Conservation (phyloP, 1,284 basidiomycete genomes). For the Microbotryomycetes sp. region DNA sequence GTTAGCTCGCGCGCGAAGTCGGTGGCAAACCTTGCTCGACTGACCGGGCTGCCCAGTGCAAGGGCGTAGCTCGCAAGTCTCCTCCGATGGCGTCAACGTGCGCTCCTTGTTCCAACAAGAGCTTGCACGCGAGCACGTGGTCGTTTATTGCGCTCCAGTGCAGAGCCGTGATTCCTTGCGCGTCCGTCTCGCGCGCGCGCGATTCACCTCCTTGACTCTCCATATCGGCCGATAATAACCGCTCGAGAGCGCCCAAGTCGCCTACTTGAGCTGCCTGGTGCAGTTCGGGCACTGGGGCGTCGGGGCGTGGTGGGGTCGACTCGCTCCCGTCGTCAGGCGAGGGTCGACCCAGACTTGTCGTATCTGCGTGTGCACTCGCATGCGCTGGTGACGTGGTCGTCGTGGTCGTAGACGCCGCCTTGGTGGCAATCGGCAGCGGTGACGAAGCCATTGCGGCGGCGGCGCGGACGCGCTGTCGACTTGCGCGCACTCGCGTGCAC, state of each 20-base stretch:
- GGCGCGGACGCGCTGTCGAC: neutral
- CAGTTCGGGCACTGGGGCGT: constrained; percentile 4
- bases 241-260: constrained; percentile 8
- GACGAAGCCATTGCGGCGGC: too few relatives aligned
- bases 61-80: constrained; percentile 86
- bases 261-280: constrained; percentile 26
- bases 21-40: constrained; percentile 11
- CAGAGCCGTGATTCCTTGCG: constrained; percentile 83
- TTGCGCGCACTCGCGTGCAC: too few relatives aligned
- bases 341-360: neutral
- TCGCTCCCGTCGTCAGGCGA: neutral
- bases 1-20: neutral
- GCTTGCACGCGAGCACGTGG: constrained; percentile 67
- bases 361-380: too few relatives aligned
- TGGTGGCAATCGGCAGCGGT: neutral
- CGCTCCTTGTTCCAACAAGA: constrained; percentile 85
- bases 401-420: neutral
- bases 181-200: neutral
- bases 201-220: neutral
- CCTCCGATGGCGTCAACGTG: constrained; percentile 91
- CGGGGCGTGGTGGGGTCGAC: neutral
- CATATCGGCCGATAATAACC: neutral
- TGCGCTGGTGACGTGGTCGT: neutral
- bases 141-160: constrained; percentile 98
- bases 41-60: constrained; percentile 88